These are phyloP conservation scores for Tetracentron sinense DNA, from an alignment of 164 flowering plant species.

Conservation along the genomic window DNA sequence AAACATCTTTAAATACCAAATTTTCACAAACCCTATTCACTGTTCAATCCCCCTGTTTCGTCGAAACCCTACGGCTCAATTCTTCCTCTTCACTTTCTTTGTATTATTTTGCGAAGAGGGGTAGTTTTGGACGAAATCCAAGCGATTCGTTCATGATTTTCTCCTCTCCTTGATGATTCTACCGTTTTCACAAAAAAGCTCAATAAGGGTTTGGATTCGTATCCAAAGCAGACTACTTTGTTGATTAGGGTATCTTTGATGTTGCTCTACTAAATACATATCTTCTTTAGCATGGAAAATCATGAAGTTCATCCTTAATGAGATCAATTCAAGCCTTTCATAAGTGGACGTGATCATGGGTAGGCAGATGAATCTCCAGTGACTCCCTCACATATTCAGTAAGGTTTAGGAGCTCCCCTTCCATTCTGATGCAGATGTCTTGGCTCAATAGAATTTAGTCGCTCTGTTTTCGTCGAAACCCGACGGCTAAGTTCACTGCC, in stretches of 20 bases:
- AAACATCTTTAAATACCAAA: no score
- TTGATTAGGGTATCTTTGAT: slow-evolving; percentile 5
- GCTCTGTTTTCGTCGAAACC: no score
- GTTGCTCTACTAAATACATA: neutral
- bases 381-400: slow-evolving; percentile 75
- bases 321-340: slow-evolving; percentile 21
- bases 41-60: no score
- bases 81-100: no score
- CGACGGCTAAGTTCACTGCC: no score
- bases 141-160: no score
- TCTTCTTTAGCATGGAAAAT: neutral
- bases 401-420: slow-evolving; percentile 76
- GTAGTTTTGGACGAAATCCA: no score
- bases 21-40: no score
- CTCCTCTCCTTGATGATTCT: no score
- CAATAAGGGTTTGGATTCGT: neutral
- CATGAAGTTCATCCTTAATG: slow-evolving; percentile 47
- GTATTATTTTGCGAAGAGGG: no score
- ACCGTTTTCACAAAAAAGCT: no score
- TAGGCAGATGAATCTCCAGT: slow-evolving; percentile 58
- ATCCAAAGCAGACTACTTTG: neutral
- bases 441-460: slow-evolving; percentile 50
- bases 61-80: no score
- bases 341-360: slow-evolving; percentile 7
- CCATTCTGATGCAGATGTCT: slow-evolving; percentile 67